Base-by-base conservation (phyloP, 1,284 basidiomycete genomes). In the Ganoderma lingzhi region DNA sequence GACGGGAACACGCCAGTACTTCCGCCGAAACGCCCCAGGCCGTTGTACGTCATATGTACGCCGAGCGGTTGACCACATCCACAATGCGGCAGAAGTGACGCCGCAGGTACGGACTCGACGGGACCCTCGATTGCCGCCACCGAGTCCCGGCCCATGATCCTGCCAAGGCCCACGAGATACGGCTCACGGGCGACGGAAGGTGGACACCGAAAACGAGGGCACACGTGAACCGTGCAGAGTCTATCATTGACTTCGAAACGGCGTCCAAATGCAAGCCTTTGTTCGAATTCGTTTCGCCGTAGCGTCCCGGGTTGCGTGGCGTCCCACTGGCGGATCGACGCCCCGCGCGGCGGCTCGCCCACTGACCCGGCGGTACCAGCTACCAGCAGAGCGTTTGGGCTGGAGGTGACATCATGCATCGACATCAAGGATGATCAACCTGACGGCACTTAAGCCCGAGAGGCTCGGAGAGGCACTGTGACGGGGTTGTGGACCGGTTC, bases 11-110 rank as follows among this genome's bases (percentile, higher is more conserved):
- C 23, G 23, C 48, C 48, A 28, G 23, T 51, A 51, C 23, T 28
- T 51, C 48, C 48, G 48, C 48, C 48, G 48, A 28, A 28, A 28
- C 48, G 48, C 48, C 30, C 19, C 35, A 59, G 39, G 17, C 9
- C 17, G 15, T 17, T 59, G 56, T 59, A 59, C 56, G 56, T 59
- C 56, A 59, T 59, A 35, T 59, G 56, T 39, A 59, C 56, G 56
- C 56, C 9, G 35, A 10, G 56, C 35, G 35, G 35, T 59, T 28
- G 23, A 51, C 51, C 51, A 10, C 23, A 23, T 35, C 30, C 12
- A 37, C 17, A 32, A 32, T 58, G 55, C 19, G 55, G 55, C 55
- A 19, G 8, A n/a, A 10, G 35, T 59, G n/a, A 39, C 35, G 56
- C 56, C 55, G 6, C 32, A 37, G 32, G 32, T 35, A 59, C 35